Conservation (phyloP, 148 eudicot species). For the Rhododendron williamsianum region DNA sequence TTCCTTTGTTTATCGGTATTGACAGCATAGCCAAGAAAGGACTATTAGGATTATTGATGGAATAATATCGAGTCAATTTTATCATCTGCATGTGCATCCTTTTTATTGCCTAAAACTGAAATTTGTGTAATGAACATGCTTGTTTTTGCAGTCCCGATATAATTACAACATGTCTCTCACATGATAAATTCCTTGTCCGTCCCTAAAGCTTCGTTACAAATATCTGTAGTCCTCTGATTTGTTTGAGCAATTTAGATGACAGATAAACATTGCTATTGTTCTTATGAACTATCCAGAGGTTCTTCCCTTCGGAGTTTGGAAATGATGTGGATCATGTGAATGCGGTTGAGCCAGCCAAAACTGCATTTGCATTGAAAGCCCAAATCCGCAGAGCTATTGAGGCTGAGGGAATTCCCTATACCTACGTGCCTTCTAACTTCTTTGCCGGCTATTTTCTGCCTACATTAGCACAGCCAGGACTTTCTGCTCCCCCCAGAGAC, state of each 20-base stretch:
- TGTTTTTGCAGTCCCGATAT: not conserved
- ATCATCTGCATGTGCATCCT: not conserved
- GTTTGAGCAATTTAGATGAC: not conserved
- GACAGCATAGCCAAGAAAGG: not conserved
- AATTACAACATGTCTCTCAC: not conserved
- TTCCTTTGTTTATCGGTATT: not conserved
- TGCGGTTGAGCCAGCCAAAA: constrained; percentile 50
- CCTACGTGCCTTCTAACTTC: constrained; percentile 37
- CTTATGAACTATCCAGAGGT: constrained; percentile 33
- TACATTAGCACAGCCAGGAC: constrained; percentile 43
- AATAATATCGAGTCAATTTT: not conserved
- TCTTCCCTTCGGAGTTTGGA: constrained; percentile 62
- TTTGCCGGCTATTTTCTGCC: constrained; percentile 55
- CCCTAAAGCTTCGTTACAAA: not conserved
- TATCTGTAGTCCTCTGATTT: not conserved
- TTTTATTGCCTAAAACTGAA: not conserved
- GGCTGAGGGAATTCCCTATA: constrained; percentile 55
- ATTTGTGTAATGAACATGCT: not conserved
- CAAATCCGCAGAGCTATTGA: constrained; percentile 52
- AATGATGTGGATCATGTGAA: constrained; percentile 38
- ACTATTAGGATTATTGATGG: not conserved
- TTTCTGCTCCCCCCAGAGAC: constrained; percentile 46
- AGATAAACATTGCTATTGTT: not conserved
- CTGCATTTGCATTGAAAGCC: constrained; percentile 25
- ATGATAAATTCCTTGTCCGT: not conserved